Percentiles rank a stretch among this genome's conserved stretches.
These are phyloP conservation scores for Lipomyces orientalis DNA, from an alignment of 805 yeast genomes.

Conservation along the genomic window DNA sequence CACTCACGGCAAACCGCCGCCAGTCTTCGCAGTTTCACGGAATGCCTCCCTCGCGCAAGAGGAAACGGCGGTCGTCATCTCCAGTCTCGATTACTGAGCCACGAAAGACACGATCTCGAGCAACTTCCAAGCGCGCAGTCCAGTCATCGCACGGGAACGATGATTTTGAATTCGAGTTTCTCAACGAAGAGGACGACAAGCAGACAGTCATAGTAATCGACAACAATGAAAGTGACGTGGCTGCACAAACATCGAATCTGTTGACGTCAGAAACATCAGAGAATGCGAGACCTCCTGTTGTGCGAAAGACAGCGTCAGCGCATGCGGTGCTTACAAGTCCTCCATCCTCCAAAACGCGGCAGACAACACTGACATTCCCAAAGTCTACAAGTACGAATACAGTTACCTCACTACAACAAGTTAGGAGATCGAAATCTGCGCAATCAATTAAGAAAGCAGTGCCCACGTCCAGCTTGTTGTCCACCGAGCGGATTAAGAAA, in stretches of 20 bases:
- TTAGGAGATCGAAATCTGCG: background rate
- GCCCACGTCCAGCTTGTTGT: background rate
- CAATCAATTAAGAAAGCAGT: background rate
- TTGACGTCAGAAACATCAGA: background rate
- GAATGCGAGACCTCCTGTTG: background rate
- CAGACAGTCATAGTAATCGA: background rate
- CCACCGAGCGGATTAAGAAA: background rate
- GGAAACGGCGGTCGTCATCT: background rate
- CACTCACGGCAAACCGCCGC: background rate
- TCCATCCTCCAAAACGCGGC: background rate
- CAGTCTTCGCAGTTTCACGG: background rate
- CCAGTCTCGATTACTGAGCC: background rate
- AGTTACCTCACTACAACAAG: background rate
- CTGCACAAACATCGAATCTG: background rate
- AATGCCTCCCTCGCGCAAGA: background rate
- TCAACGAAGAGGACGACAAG: background rate
- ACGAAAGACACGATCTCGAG: background rate
- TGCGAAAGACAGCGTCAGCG: background rate
- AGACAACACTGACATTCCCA: background rate
- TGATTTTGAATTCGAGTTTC: background rate
- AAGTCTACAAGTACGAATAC: background rate
- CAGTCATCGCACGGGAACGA: background rate
- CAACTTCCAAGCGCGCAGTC: background rate
- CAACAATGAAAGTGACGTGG: background rate
- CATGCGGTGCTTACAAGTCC: background rate